Base-by-base conservation (phyloP, 2,329 filamentous ascomycete genomes). In the Tothia fuscella region DNA sequence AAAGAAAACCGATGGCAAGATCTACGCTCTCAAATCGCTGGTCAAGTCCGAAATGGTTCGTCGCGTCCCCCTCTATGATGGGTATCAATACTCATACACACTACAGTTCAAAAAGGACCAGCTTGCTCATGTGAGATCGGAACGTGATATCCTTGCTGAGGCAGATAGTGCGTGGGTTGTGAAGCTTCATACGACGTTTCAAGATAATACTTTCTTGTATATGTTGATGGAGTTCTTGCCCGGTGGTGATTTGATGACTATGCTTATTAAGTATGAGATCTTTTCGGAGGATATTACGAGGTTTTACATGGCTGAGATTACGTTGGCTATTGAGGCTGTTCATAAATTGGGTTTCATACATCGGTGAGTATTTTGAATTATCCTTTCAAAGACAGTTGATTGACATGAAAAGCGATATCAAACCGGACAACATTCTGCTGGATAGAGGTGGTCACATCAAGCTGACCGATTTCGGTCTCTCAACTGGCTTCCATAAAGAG, bases 111-210 rank as follows among this genome's bases (percentile, higher is more conserved):
- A 94, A 68, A 95, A 94, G 65, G 91, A 98, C 58, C 91, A 98
- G 62, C 70, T 98, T 47, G 91, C 91, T 14, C 91, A 98, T 65
- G 91, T 98, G 46, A 87, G 93, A 49, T 88, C 91, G 41, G 91
- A 98, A 67, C 80, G 91, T 72, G 91, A 98, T 61, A 96, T 98
- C 52, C 70, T 98, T 49, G 91, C 91, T 48, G 93, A 98, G 62
- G 93, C 89, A n/a, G 91, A 98, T 71, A 96, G 91, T 58, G 89
- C 91, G 4, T 98, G 91, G 91, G 85, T 98, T 13, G 91, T 98
- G 54, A 98, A 95, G 71, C 78, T 98, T 48, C 93, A 85, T 67
- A 95, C 91, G 10, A 96, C 91, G 1, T 98, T 98, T 71, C 91
- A 98, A 64, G 91, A 98, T 59, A 74, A 76, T 34, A 89, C 91